Percentiles rank a stretch among this genome's conserved stretches.
These are phyloP conservation scores for Quercus tomentella DNA, from an alignment of 331 rosid species.

Conservation along the genomic window DNA sequence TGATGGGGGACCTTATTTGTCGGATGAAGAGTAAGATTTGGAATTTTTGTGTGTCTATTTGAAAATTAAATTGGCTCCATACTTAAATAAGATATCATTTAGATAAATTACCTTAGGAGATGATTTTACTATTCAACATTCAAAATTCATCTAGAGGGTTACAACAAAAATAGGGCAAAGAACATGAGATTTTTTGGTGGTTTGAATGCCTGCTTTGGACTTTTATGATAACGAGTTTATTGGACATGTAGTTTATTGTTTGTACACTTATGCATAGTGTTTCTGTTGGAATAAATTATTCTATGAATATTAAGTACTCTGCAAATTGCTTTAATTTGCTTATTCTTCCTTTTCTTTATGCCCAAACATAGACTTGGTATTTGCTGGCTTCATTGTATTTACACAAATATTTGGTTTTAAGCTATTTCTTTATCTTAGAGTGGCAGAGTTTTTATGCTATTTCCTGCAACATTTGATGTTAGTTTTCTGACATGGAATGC, in stretches of 20 bases:
- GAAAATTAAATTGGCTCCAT: background rate
- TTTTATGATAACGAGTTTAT: background rate
- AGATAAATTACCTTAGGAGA: background rate
- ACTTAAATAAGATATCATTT: background rate
- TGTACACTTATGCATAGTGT: background rate
- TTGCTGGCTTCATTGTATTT: background rate
- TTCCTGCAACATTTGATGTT: background rate
- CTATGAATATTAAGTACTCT: background rate
- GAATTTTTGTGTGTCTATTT: conserved; percentile 6
- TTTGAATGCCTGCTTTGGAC: background rate
- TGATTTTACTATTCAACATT: background rate
- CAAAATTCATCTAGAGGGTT: background rate
- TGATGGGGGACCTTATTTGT: conserved; percentile 73
- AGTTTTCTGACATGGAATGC: conserved; percentile 17
- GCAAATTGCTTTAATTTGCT: conserved; percentile 2
- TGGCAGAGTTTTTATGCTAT: background rate
- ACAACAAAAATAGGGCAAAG: background rate
- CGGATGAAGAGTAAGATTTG: conserved; percentile 67
- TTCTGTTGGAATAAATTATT: conserved; percentile 5
- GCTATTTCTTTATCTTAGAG: background rate
- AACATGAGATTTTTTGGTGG: background rate
- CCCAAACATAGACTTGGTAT: background rate
- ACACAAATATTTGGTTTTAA: background rate
- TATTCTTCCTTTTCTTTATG: background rate
- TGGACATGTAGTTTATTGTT: background rate